Evolutionary conservation across 2,329 filamentous ascomycete species (phyloP).

Genomic region (Colletotrichum musae): DNA sequence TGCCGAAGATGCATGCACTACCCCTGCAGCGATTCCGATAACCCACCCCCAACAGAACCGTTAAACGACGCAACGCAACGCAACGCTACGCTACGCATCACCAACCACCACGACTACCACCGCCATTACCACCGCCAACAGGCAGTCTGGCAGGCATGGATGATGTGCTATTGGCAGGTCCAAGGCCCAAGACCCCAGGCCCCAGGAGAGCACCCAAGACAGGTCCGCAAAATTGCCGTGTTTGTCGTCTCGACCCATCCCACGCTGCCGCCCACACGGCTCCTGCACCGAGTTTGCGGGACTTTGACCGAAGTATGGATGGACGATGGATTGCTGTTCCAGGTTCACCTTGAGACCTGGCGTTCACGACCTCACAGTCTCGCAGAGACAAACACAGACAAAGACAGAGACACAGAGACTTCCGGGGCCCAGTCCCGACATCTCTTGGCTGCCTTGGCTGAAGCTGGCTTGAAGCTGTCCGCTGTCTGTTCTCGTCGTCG

Average conservation of each 20-base stretch:
- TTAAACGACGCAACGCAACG: constrained; percentile 10
- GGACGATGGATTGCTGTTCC: constrained; percentile 26
- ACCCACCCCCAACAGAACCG: constrained; percentile 13
- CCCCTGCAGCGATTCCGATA: constrained; percentile 13
- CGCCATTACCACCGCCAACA: neutral
- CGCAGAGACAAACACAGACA: neutral
- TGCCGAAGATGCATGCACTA: constrained; percentile 18
- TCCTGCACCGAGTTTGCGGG: constrained; percentile 38
- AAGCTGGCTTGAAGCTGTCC: constrained; percentile 21
- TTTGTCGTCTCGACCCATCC: constrained; percentile 29
- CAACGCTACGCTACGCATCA: neutral
- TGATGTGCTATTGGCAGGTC: constrained; percentile 10
- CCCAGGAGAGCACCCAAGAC: neutral
- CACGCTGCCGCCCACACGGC: constrained; percentile 31
- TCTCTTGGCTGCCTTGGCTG: constrained; percentile 37
- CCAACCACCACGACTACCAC: neutral
- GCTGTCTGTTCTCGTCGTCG: constrained; percentile 21
- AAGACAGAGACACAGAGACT: constrained; percentile 8
- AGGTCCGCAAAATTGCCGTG: constrained; percentile 39
- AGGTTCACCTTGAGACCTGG: constrained; percentile 25
- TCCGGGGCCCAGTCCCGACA: constrained; percentile 29
- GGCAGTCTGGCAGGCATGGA: constrained; percentile 3
- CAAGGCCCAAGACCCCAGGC: neutral
- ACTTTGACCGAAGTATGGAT: constrained; percentile 37
- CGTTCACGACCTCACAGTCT: neutral